phyloP scores from a whole-genome alignment of 768 basidiomycete species.

The Leccinum truebloodii region DNA sequence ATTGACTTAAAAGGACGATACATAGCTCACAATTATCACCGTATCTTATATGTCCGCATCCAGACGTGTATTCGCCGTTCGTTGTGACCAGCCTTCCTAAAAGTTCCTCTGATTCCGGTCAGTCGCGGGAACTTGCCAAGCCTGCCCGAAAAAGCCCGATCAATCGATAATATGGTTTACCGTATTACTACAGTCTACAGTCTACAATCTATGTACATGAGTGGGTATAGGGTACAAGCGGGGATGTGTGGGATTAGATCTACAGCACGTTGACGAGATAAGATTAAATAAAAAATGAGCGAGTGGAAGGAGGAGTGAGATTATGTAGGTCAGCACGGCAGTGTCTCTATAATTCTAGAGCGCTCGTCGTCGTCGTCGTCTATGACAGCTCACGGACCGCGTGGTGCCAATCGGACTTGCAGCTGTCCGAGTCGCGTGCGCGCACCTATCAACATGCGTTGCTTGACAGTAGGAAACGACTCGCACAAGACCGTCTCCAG shows the following conservation, averaged over 20 bases:
- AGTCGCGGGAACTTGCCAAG: background rate
- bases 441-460: slow-evolving; percentile 38
- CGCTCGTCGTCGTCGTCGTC: slow-evolving; percentile 1
- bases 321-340: background rate
- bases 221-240: slow-evolving; percentile 13
- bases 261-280: slow-evolving; percentile 22
- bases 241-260: slow-evolving; percentile 13
- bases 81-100: background rate
- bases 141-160: background rate
- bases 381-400: slow-evolving; percentile 7
- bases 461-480: slow-evolving; percentile 55
- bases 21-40: background rate
- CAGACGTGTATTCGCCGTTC: background rate
- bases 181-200: slow-evolving; percentile 9
- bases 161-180: background rate
- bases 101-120: background rate
- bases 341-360: slow-evolving; percentile 1
- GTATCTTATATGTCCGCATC: background rate
- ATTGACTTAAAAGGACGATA: background rate
- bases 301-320: slow-evolving; percentile 5
- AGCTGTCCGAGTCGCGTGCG: slow-evolving; percentile 21
- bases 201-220: slow-evolving; percentile 17
- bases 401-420: slow-evolving; percentile 17
- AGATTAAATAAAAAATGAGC: slow-evolving; percentile 13
- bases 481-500: slow-evolving; percentile 61